phyloP scores from a whole-genome alignment of 1,284 basidiomycete genomes.

The Tilletia horrida region DNA sequence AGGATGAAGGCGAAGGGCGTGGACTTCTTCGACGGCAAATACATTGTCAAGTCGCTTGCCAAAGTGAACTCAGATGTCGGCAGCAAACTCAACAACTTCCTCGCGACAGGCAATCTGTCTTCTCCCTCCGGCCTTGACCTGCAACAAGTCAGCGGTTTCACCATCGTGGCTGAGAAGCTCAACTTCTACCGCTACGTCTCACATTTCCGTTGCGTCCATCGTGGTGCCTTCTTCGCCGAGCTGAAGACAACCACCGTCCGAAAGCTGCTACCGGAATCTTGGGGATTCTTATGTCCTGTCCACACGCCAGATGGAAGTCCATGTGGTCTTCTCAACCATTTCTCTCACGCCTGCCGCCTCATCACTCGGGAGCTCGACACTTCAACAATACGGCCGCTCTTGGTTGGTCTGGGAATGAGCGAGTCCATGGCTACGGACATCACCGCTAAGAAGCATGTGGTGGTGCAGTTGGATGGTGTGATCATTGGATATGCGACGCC shows the following conservation, averaged over 20 bases:
- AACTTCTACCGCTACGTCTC: slow-evolving; percentile 98
- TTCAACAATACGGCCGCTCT: slow-evolving; percentile 74
- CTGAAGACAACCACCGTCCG: slow-evolving; percentile 97
- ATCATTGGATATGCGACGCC: slow-evolving; percentile 93
- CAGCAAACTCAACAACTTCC: slow-evolving; percentile 82
- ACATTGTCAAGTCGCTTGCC: slow-evolving; percentile 73
- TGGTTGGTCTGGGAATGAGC: slow-evolving; percentile 89
- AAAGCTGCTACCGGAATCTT: slow-evolving; percentile 94
- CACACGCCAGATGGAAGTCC: slow-evolving; percentile 98
- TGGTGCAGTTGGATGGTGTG: slow-evolving; percentile 88
- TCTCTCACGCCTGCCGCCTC: slow-evolving; percentile 89
- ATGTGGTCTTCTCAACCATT: slow-evolving; percentile 95
- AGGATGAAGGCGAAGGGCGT: slow-evolving; percentile 64
- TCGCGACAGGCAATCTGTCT: slow-evolving; percentile 93
- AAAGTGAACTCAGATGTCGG: slow-evolving; percentile 91
- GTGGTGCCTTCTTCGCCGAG: slow-evolving; percentile 98
- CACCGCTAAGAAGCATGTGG: slow-evolving; percentile 76
- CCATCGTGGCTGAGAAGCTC: slow-evolving; percentile 96
- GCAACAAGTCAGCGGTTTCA: slow-evolving; percentile 95
- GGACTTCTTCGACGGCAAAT: slow-evolving; percentile 82
- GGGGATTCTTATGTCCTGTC: slow-evolving; percentile 98
- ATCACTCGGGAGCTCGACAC: slow-evolving; percentile 75
- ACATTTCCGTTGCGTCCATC: slow-evolving; percentile 97
- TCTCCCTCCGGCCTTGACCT: slow-evolving; percentile 93
- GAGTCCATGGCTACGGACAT: slow-evolving; percentile 73